phyloP scores from a whole-genome alignment of 2,329 filamentous ascomycete species.

The Verticillium albo-atrum region DNA sequence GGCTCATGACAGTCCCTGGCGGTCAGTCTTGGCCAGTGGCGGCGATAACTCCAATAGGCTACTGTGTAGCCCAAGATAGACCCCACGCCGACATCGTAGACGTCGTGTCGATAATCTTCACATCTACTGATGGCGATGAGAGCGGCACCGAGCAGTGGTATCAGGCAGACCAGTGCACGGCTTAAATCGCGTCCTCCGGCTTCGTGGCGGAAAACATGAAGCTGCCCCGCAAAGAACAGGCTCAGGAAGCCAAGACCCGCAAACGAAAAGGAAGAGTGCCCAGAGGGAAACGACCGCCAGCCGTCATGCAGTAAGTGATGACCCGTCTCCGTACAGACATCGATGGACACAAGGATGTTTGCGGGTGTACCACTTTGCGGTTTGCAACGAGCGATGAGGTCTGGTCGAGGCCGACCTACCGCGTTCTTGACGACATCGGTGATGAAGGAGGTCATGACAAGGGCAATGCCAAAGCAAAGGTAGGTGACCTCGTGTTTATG shows the following conservation, averaged over 20 bases:
- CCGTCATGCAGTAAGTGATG: slow-evolving; percentile 73
- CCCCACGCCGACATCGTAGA: slow-evolving; percentile 63
- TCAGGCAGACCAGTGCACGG: slow-evolving; percentile 51
- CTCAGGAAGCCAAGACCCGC: slow-evolving; percentile 71
- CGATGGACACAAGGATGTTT: slow-evolving; percentile 54
- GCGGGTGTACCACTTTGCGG: slow-evolving; percentile 49
- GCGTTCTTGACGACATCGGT: slow-evolving; percentile 91
- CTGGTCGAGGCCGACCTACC: slow-evolving; percentile 67
- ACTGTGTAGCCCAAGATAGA: slow-evolving; percentile 55
- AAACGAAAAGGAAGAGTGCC: slow-evolving; percentile 77
- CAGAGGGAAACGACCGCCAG: slow-evolving; percentile 78
- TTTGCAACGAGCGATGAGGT: slow-evolving; percentile 71
- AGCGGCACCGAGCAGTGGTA: slow-evolving; percentile 57
- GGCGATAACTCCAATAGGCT: slow-evolving; percentile 62
- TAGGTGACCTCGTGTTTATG: slow-evolving; percentile 85
- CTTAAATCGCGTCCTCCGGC: slow-evolving; percentile 46
- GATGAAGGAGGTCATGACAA: slow-evolving; percentile 75
- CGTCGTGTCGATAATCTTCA: slow-evolving; percentile 68
- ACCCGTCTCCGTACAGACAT: slow-evolving; percentile 68
- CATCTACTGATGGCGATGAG: slow-evolving; percentile 66
- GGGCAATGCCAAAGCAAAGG: slow-evolving; percentile 71
- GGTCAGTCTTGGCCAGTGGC: slow-evolving; percentile 56
- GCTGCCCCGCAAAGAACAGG: slow-evolving; percentile 64
- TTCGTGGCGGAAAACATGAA: slow-evolving; percentile 49
- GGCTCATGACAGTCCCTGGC: slow-evolving; percentile 53